A percentile compares a stretch with the other conserved stretches of the same genome.
phyloP scores from a whole-genome alignment of 805 yeast genomes.

The Dipodascus geniculatus region DNA sequence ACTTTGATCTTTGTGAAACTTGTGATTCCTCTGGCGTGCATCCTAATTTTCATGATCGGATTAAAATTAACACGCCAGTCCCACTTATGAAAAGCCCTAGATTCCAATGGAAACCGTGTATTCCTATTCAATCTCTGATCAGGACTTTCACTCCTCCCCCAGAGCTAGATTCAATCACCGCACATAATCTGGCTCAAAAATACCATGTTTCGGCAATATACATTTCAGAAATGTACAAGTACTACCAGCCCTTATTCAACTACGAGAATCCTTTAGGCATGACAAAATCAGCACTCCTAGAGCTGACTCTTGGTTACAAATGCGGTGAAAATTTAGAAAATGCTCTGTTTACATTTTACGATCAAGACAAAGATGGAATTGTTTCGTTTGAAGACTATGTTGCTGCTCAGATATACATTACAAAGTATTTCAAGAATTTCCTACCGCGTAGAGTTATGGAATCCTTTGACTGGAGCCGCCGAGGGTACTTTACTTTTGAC shows the following conservation, averaged over 20 bases:
- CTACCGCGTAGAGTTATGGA: background rate
- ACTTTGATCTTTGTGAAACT: constrained; percentile 40
- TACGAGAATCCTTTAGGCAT: background rate
- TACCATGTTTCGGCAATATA: constrained; percentile 10
- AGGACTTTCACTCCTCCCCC: constrained; percentile 6
- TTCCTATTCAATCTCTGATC: constrained; percentile 7
- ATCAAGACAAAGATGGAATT: constrained; percentile 15
- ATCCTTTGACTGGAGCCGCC: background rate
- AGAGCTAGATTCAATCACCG: background rate
- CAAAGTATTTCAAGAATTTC: background rate
- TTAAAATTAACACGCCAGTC: constrained; percentile 20
- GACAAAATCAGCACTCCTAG: constrained; percentile 7
- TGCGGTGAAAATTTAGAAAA: constrained; percentile 8
- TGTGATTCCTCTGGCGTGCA: constrained; percentile 26
- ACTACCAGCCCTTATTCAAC: background rate
- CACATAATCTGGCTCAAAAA: constrained; percentile 1
- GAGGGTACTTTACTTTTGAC: background rate
- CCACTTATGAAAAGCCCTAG: constrained; percentile 20
- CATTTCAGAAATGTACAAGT: constrained; percentile 6
- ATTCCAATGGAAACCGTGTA: constrained; percentile 13
- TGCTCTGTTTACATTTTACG: constrained; percentile 11
- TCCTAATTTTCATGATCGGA: constrained; percentile 15
- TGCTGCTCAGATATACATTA: background rate
- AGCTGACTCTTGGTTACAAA: constrained; percentile 7
- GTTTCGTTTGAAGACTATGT: constrained; percentile 15